phyloP scores from a whole-genome alignment of 169 alveolate species.

The Plasmodium billcollinsi region DNA sequence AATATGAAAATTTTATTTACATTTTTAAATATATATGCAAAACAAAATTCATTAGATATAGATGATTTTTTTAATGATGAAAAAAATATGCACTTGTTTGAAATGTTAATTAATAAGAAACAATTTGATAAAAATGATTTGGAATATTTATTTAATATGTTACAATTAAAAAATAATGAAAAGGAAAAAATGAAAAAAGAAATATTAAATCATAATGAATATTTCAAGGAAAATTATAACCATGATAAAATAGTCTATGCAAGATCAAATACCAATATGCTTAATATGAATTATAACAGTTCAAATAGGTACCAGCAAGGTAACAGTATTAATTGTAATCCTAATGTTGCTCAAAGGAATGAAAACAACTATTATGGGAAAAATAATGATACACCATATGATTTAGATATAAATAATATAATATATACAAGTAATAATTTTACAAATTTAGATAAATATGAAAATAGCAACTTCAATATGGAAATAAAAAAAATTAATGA shows the following conservation, averaged over 20 bases:
- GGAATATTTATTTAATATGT: conserved; percentile 19
- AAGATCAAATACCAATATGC: too few species aligned
- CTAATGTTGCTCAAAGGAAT: too few species aligned
- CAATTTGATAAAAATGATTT: conserved; percentile 32
- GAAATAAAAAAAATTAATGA: conserved; percentile 23
- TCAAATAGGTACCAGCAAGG: too few species aligned
- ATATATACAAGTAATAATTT: conserved; percentile 11
- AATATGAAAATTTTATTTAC: conserved; percentile 41
- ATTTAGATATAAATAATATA: too few species aligned
- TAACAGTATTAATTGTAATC: too few species aligned
- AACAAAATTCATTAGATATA: conserved; percentile 29
- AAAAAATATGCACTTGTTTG: conserved; percentile 39
- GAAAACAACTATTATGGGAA: too few species aligned
- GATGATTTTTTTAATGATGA: conserved; percentile 47
- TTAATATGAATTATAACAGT: too few species aligned
- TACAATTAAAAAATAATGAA: conserved; percentile 29
- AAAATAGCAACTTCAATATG: conserved; percentile 10
- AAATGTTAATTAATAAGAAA: conserved; percentile 16
- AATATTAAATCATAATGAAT: not conserved
- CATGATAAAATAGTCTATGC: too few species aligned
- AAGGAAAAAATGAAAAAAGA: conserved; percentile 4
- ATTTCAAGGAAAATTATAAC: too few species aligned
- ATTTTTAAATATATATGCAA: conserved; percentile 54
- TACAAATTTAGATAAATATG: conserved; percentile 20
- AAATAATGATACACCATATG: too few species aligned